These are phyloP conservation scores for Botrytis hyacinthi DNA, from an alignment of 2,329 filamentous ascomycete species.

Conservation along the genomic window DNA sequence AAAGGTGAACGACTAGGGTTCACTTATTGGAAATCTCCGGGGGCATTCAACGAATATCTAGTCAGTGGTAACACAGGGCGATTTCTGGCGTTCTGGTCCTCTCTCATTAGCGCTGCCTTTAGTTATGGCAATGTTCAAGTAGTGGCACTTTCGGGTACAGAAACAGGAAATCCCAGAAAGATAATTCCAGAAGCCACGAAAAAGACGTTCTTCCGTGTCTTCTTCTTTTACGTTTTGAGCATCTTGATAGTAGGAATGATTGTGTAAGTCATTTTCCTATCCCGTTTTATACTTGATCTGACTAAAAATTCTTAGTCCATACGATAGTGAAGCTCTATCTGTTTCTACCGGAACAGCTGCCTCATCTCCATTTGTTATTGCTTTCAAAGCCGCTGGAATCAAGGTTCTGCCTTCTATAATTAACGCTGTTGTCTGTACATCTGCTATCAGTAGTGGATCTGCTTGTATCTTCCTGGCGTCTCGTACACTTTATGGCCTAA, in stretches of 20 bases:
- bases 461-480: conserved; percentile 19
- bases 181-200: conserved; percentile 52
- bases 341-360: conserved; percentile 44
- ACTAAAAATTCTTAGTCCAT: conserved; percentile 56
- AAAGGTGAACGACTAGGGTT: conserved; percentile 61
- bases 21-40: conserved; percentile 66
- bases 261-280: conserved; percentile 39
- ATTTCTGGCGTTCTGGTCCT: conserved; percentile 52
- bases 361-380: conserved; percentile 68
- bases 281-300: conserved; percentile 38
- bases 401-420: conserved; percentile 68
- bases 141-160: conserved; percentile 55
- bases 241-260: conserved; percentile 52
- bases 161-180: conserved; percentile 52
- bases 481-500: conserved; percentile 58
- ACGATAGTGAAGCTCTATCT: conserved; percentile 49
- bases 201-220: conserved; percentile 54
- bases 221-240: conserved; percentile 48
- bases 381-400: conserved; percentile 66
- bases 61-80: conserved; percentile 55
- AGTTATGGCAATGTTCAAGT: conserved; percentile 52
- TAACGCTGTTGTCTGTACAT: conserved; percentile 71
- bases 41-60: conserved; percentile 67
- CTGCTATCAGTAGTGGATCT: conserved; percentile 20
- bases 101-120: conserved; percentile 48